phyloP scores from a whole-genome alignment of 23 red algal species.

The Gracilariopsis chorda region DNA sequence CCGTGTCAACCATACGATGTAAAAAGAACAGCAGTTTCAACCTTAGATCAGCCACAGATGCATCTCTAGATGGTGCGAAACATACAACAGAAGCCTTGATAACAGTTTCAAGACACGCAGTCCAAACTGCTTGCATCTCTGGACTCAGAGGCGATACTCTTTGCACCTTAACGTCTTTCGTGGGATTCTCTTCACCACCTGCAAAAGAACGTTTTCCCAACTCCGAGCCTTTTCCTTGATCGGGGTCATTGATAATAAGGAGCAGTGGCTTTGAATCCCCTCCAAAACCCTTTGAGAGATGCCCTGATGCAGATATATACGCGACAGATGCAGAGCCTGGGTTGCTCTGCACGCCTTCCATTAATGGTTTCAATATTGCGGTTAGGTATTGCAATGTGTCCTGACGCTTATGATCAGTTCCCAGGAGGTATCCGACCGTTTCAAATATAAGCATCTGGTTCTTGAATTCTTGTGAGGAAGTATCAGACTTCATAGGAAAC shows the following conservation, averaged over 20 bases:
- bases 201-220: not conserved
- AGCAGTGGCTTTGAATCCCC: conserved; percentile 46
- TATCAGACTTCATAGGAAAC: conserved; percentile 26
- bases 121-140: conserved; percentile 48
- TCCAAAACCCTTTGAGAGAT: conserved; percentile 69
- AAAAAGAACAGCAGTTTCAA: conserved; percentile 57
- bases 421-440: conserved; percentile 61
- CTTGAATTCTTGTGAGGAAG: conserved; percentile 14
- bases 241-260: not conserved
- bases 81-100: conserved; percentile 6
- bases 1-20: conserved; percentile 86
- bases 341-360: conserved; percentile 28
- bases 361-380: conserved; percentile 42
- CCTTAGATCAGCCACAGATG: not conserved
- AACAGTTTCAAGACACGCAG: conserved; percentile 26
- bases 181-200: not conserved
- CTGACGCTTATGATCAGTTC: conserved; percentile 38
- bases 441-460: conserved; percentile 70
- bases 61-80: not conserved
- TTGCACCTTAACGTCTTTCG: conserved; percentile 25
- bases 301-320: conserved; percentile 45
- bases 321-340: not conserved
- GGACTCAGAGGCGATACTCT: not conserved
- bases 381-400: conserved; percentile 38
- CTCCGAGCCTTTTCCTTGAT: not conserved